Percentiles rank a stretch among this genome's conserved stretches.
Evolutionary conservation across 352 stramenopile species (phyloP).

Genomic region (Peronosclerospora sorghi): DNA sequence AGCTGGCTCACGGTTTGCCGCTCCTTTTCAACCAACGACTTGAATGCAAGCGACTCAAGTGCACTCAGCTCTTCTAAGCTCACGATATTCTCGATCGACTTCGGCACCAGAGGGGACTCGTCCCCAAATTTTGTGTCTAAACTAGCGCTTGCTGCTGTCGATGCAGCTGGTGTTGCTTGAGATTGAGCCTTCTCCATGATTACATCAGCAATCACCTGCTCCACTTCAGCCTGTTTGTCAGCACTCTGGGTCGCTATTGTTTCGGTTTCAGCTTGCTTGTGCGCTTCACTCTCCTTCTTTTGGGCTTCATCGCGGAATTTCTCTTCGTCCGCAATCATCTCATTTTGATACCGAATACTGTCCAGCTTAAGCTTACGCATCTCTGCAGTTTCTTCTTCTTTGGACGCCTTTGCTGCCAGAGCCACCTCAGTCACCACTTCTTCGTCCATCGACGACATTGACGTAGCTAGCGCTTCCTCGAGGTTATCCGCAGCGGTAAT

Average conservation of each 20-base stretch:
- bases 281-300: slow-evolving; percentile 69
- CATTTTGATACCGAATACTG: slow-evolving; percentile 93
- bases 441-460: slow-evolving; percentile 83
- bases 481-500: slow-evolving; percentile 82
- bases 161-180: slow-evolving; percentile 5
- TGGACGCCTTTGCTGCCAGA: slow-evolving; percentile 56
- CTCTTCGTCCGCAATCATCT: slow-evolving; percentile 88
- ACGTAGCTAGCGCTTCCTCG: slow-evolving; percentile 77
- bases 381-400: slow-evolving; percentile 44
- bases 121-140: slow-evolving; percentile 12
- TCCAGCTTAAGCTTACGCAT: slow-evolving; percentile 82
- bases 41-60: slow-evolving; percentile 77
- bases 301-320: slow-evolving; percentile 83
- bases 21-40: slow-evolving; percentile 82
- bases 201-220: slow-evolving; percentile 23
- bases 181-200: slow-evolving; percentile 21
- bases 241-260: slow-evolving; percentile 23
- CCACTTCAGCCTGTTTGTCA: slow-evolving; percentile 23
- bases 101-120: slow-evolving; percentile 19
- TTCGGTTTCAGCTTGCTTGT: slow-evolving; percentile 69
- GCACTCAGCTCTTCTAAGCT: slow-evolving; percentile 73
- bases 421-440: slow-evolving; percentile 82
- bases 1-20: slow-evolving; percentile 73
- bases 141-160: not conserved
- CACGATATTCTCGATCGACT: slow-evolving; percentile 67